These are phyloP conservation scores for Gracilaria domingensis DNA, from an alignment of 23 red algal species.

Conservation along the genomic window DNA sequence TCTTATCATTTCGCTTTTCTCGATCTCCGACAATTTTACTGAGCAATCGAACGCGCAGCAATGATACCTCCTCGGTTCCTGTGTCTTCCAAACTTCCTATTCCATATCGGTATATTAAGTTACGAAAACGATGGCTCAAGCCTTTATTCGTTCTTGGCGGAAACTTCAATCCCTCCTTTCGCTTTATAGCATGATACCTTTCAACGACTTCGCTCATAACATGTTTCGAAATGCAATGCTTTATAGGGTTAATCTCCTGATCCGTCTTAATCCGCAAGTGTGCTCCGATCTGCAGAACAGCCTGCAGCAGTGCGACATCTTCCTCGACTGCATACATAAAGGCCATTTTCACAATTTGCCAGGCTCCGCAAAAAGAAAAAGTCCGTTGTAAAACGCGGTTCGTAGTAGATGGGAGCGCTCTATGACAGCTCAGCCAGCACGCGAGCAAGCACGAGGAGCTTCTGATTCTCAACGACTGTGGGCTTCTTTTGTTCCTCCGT, in stretches of 20 bases:
- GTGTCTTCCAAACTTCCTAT: background rate
- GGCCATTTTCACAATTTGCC: background rate
- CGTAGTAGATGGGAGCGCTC: too few species aligned
- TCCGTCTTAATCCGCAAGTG: background rate
- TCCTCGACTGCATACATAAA: background rate
- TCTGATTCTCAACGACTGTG: background rate
- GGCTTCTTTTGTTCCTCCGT: background rate
- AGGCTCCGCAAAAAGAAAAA: background rate
- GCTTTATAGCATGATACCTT: background rate
- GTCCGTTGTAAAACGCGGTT: background rate
- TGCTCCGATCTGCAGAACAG: background rate
- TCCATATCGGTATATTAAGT: background rate
- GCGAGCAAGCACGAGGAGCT: background rate
- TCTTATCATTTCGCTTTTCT: background rate
- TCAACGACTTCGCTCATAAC: background rate
- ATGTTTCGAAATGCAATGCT: background rate
- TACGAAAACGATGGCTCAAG: background rate
- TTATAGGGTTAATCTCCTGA: background rate
- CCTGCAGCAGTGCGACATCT: constrained; percentile 18
- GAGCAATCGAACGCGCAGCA: constrained; percentile 9
- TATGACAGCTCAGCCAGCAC: background rate
- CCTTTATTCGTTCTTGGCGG: background rate
- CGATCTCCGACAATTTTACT: background rate
- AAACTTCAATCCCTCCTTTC: background rate
- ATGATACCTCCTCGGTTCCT: background rate